These are phyloP conservation scores for Westerdykella ornata DNA, from an alignment of 2,329 filamentous ascomycete genomes.

Conservation along the genomic window DNA sequence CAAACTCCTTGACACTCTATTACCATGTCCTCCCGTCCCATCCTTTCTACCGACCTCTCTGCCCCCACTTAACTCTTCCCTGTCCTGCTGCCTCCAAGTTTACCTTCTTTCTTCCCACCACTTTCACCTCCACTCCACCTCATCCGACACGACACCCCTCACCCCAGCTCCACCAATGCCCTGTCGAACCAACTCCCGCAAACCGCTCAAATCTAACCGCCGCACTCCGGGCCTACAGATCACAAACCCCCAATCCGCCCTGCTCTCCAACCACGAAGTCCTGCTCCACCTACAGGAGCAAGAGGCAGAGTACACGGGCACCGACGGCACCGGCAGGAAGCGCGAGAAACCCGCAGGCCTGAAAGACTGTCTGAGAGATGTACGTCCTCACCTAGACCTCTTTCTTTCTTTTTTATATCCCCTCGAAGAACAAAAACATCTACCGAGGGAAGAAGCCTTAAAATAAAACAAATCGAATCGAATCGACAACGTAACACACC, in stretches of 20 bases:
- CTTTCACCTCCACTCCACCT: background rate
- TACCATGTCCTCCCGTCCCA: too few relatives aligned
- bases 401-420: slow-evolving; percentile 1
- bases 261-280: slow-evolving; percentile 68
- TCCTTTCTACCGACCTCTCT: too few relatives aligned
- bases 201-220: background rate
- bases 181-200: background rate
- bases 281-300: slow-evolving; percentile 40
- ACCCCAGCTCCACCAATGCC: slow-evolving; percentile 21
- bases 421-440: too few relatives aligned
- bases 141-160: slow-evolving; percentile 12
- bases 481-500: slow-evolving; percentile 3
- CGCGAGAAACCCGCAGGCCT: slow-evolving; percentile 48
- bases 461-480: background rate
- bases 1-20: too few relatives aligned
- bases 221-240: slow-evolving; percentile 45
- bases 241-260: slow-evolving; percentile 61
- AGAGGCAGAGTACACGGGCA: slow-evolving; percentile 29
- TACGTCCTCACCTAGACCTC: slow-evolving; percentile 28
- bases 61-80: too few relatives aligned
- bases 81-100: too few relatives aligned
- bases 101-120: too few relatives aligned
- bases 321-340: slow-evolving; percentile 22
- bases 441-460: too few relatives aligned
- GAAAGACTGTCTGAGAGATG: slow-evolving; percentile 57